phyloP scores from a whole-genome alignment of 108 stramenopile genomes.

The Skeletonema costatum region DNA sequence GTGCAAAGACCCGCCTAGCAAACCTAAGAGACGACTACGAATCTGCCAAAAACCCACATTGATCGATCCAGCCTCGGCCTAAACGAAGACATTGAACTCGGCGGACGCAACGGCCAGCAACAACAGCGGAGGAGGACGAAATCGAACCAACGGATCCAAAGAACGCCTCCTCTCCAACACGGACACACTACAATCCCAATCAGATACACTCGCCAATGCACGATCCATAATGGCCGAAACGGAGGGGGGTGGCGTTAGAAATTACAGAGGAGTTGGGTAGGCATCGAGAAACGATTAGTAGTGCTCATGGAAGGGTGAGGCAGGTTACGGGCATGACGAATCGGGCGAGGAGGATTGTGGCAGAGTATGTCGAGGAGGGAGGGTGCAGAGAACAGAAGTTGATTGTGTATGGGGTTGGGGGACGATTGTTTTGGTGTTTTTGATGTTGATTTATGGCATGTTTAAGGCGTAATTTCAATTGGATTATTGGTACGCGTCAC shows the following conservation, averaged over 20 bases:
- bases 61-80: conserved; percentile 36
- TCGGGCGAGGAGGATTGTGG: conserved; percentile 85
- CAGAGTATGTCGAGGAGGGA: conserved; percentile 89
- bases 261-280: conserved; percentile 91
- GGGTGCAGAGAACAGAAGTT: conserved; percentile 90
- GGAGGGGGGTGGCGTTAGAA: conserved; percentile 91
- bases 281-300: conserved; percentile 91
- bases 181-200: conserved; percentile 78
- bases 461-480: not conserved
- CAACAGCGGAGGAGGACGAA: not conserved
- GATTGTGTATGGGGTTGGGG: conserved; percentile 85
- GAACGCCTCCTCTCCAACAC: conserved; percentile 70
- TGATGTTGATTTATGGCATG: conserved; percentile 39
- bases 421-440: conserved; percentile 60
- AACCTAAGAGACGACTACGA: conserved; percentile 64
- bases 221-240: conserved; percentile 93
- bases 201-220: conserved; percentile 87
- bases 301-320: conserved; percentile 85
- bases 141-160: conserved; percentile 19
- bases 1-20: conserved; percentile 45
- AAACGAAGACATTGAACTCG: not conserved
- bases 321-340: conserved; percentile 92
- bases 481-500: no score
- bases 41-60: conserved; percentile 32
- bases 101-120: conserved; percentile 6